A percentile compares a stretch with the other conserved stretches of the same genome.
These are phyloP conservation scores for Ulmus americana DNA, from an alignment of 331 rosid genomes.

Conservation along the genomic window DNA sequence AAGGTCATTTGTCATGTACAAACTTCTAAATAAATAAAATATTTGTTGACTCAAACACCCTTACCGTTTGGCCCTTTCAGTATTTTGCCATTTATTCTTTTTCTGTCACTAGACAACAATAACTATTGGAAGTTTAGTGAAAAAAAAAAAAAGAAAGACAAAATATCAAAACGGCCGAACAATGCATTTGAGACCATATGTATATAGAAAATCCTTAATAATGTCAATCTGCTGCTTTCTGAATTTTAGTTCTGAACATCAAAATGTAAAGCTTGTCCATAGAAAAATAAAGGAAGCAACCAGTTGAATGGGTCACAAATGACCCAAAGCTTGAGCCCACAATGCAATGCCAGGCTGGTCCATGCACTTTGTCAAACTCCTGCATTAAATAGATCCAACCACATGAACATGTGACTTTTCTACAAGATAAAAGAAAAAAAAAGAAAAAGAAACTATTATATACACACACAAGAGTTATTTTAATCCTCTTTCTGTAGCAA, in stretches of 20 bases:
- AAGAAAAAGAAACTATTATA: too few species aligned
- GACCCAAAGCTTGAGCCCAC: conserved; percentile 96
- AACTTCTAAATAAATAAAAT: neutral
- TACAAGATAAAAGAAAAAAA: too few species aligned
- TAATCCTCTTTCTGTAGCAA: neutral
- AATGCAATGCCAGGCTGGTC: conserved; percentile 96
- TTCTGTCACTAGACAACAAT: too few species aligned
- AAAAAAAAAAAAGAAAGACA: neutral
- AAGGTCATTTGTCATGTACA: neutral
- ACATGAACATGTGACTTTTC: neutral
- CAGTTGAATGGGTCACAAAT: conserved; percentile 92
- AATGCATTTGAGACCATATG: neutral
- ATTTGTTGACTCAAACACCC: too few species aligned
- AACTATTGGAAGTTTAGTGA: neutral
- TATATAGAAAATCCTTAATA: neutral
- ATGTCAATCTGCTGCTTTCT: conserved; percentile 50
- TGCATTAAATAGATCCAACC: conserved; percentile 33
- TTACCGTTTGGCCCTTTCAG: too few species aligned
- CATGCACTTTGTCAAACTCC: conserved; percentile 90
- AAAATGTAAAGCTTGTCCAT: conserved; percentile 74
- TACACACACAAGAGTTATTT: neutral
- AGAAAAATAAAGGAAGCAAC: conserved; percentile 84
- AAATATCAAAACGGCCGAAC: neutral
- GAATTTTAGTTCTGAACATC: conserved; percentile 79
- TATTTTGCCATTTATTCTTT: too few species aligned